Base-by-base conservation (phyloP, 2,329 filamentous ascomycete genomes). In the Ophiocordyceps camponoti-leonardi region DNA sequence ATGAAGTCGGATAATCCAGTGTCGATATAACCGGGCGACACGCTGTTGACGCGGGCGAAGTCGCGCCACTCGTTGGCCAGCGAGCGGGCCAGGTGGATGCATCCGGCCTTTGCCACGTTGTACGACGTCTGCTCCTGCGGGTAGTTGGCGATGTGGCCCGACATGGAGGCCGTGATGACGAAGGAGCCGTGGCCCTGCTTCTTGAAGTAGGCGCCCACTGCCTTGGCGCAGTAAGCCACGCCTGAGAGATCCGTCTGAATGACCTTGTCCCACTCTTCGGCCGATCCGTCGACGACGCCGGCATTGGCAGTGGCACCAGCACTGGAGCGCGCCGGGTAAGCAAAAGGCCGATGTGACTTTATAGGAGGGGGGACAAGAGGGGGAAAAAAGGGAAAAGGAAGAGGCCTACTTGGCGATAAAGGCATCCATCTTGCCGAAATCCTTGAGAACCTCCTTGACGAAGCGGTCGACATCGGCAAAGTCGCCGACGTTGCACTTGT, bases 381-480 rank as follows among this genome's bases (percentile, higher is more conserved):
- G 16, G 11, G 31, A n/a, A 11, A 5, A 13, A n/a, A 4, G 31
- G 16, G 31, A 35, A 11, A 11, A n/a, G 13, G 12, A n/a, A n/a
- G 31, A 18, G 2, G 13, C 81, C 39, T 73, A 80, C 61, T 87
- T 86, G 54, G 83, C 82, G 45, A 87, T 73, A 53, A 87, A 85
- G 49, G 80, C 74, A 51, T 86, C 82, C 47, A 86, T 75, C 43
- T 77, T 75, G 54, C 79, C 79, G 58, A 87, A 88, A 57, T 88
- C 83, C 52, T 68, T 66, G 58, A 82, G 71, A 51, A 87, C 78
- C 31, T 86, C 75, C 47, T 67, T 64, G 47, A 79, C 65, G 51
- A 75, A 67, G 42, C 64, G 58, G 57, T 76, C 64, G 46, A 78
- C 69, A 11, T 69, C 62, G 14, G 61, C 54, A 52, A 67, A 73